A percentile compares a stretch with the other conserved stretches of the same genome.
Evolutionary conservation across 306 rosid species (phyloP).

Genomic region (Pterocarpus macrocarpus): DNA sequence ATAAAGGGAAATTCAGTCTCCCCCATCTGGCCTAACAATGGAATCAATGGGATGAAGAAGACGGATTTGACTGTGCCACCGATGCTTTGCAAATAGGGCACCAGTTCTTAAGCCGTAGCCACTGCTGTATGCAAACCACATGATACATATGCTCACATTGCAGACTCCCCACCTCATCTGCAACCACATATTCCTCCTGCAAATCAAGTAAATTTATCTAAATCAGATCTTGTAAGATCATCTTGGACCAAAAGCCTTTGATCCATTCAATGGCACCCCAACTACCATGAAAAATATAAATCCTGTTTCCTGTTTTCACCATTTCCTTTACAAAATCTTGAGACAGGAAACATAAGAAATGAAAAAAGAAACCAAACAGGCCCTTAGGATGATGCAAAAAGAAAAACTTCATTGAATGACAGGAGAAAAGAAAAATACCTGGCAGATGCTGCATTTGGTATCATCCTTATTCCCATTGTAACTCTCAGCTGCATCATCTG

Average conservation of each 20-base stretch:
- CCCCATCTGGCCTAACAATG: conserved; percentile 42
- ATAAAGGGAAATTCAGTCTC: conserved; percentile 39
- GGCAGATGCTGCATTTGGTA: conserved; percentile 92
- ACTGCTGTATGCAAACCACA: conserved; percentile 74
- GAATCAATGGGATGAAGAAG: conserved; percentile 53
- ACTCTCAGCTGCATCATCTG: conserved; percentile 50
- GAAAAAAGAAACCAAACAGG: too few relatives aligned
- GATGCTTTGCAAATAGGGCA: conserved; percentile 96
- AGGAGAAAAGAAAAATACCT: conserved; percentile 56
- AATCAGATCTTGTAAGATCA: conserved; percentile 6
- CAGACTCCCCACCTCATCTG: conserved; percentile 81
- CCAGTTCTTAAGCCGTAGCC: conserved; percentile 95
- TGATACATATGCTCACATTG: conserved; percentile 83
- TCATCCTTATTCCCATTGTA: conserved; percentile 61
- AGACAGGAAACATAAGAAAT: background rate
- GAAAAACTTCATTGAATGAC: background rate
- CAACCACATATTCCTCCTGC: conserved; percentile 85
- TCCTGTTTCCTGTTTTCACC: too few relatives aligned
- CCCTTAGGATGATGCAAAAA: background rate
- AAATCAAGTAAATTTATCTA: conserved; percentile 20
- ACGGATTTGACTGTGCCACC: conserved; percentile 51
- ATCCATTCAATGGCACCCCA: conserved; percentile 5
- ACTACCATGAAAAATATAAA: too few relatives aligned
- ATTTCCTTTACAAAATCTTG: background rate
- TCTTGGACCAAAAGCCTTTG: background rate